These are phyloP conservation scores for Sporothrix humicola DNA, from an alignment of 2,329 filamentous ascomycete species.

Conservation along the genomic window DNA sequence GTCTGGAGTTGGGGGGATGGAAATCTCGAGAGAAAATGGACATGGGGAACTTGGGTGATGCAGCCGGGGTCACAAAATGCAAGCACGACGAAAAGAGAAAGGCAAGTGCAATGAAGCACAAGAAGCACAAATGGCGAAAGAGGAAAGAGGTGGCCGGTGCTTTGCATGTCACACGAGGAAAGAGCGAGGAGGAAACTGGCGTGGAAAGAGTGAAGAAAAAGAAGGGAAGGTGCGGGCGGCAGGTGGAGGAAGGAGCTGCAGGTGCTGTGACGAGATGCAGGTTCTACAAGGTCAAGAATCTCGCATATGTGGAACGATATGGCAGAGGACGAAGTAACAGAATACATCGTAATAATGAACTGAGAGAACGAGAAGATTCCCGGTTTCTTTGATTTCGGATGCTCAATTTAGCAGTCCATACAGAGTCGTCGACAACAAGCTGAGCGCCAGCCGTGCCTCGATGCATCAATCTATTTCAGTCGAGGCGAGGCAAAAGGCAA, in stretches of 20 bases:
- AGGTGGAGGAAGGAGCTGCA: neutral
- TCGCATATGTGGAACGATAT: neutral
- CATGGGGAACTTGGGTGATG: neutral
- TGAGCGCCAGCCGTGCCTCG: neutral
- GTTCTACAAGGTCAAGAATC: slow-evolving; percentile 24
- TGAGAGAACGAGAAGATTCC: neutral
- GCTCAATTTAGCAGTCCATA: neutral
- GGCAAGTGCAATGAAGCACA: neutral
- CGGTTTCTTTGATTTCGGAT: slow-evolving; percentile 1
- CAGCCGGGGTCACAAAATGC: neutral
- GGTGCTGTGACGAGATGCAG: slow-evolving; percentile 27
- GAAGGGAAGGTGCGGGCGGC: slow-evolving; percentile 8
- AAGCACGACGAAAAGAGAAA: neutral
- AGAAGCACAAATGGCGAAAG: neutral
- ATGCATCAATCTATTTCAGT: slow-evolving; percentile 15
- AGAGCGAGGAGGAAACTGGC: neutral
- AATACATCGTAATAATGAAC: neutral
- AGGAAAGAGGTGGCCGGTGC: slow-evolving; percentile 12
- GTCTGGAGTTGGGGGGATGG: neutral
- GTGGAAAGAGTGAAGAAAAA: neutral
- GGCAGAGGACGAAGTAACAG: neutral
- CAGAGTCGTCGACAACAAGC: neutral
- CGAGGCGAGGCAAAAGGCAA: neutral
- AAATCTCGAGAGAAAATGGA: neutral
- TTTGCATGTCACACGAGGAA: slow-evolving; percentile 2